Percentiles rank a stretch among this genome's conserved stretches.
Conservation (phyloP, 148 eudicot species). For the Spergularia marina region DNA sequence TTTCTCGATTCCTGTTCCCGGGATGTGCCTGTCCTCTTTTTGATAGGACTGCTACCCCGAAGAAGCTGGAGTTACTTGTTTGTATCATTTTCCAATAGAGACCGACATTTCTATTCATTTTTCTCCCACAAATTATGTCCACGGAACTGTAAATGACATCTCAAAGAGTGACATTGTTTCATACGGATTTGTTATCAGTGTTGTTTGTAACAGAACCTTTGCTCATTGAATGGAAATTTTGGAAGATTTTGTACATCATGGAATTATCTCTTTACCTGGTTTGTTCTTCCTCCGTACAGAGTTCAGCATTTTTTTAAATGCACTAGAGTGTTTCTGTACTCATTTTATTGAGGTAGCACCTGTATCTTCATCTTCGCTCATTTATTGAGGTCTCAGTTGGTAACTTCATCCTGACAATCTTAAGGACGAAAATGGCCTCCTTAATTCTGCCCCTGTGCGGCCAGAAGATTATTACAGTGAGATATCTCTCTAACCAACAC, state of each 20-base stretch:
- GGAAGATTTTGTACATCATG: slow-evolving; percentile 6
- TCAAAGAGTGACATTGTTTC: slow-evolving; percentile 14
- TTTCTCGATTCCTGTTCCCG: not conserved
- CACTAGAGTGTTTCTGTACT: not conserved
- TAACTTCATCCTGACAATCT: not conserved
- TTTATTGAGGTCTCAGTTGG: not conserved
- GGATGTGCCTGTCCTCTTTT: slow-evolving; percentile 22
- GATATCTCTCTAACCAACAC: too few relatives aligned
- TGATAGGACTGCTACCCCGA: slow-evolving; percentile 26
- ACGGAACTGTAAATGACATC: slow-evolving; percentile 16
- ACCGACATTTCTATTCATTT: not conserved
- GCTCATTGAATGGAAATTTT: not conserved
- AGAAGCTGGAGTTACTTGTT: slow-evolving; percentile 4
- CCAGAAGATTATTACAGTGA: not conserved
- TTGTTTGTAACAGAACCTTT: slow-evolving; percentile 16
- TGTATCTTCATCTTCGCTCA: not conserved
- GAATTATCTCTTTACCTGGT: not conserved
- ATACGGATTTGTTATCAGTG: not conserved
- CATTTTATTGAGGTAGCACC: not conserved
- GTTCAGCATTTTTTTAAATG: not conserved
- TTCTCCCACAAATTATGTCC: not conserved
- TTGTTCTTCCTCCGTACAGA: not conserved
- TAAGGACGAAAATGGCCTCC: not conserved
- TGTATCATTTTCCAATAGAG: slow-evolving; percentile 21
- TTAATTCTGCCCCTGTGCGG: not conserved